A percentile compares a stretch with the other conserved stretches of the same genome.
Conservation (phyloP, 306 rosid species). For the Castanea mollissima region DNA sequence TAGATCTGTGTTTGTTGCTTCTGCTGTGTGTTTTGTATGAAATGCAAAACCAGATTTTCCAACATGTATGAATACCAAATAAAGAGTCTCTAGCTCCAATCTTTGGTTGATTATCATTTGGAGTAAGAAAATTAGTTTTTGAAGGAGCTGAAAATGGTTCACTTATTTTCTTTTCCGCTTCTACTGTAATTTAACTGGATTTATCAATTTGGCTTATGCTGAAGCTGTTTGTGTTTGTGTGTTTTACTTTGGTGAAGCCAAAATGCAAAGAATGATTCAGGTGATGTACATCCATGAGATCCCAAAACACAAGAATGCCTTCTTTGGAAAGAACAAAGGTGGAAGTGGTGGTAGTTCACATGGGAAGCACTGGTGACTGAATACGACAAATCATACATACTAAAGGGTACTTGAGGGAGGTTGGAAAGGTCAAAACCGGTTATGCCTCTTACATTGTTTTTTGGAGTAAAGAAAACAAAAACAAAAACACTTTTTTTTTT, state of each 20-base stretch:
- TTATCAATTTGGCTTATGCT: slow-evolving; percentile 15
- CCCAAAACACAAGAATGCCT: slow-evolving; percentile 88
- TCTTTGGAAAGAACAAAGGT: slow-evolving; percentile 82
- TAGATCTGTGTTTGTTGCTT: too few species aligned
- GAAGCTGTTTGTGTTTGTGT: slow-evolving; percentile 21
- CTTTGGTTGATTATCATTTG: slow-evolving; percentile 40
- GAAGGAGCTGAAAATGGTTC: slow-evolving; percentile 79
- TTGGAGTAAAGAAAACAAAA: background rate
- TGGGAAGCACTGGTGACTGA: slow-evolving; percentile 83
- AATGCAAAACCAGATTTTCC: too few species aligned
- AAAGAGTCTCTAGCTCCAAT: slow-evolving; percentile 44
- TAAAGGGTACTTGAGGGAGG: background rate
- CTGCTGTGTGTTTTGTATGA: too few species aligned
- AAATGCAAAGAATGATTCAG: slow-evolving; percentile 95
- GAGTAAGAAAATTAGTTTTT: slow-evolving; percentile 20
- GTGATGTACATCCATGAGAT: slow-evolving; percentile 97
- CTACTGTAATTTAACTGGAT: background rate
- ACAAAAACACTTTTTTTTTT: background rate
- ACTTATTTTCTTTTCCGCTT: slow-evolving; percentile 1
- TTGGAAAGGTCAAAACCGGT: slow-evolving; percentile 1
- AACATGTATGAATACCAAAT: slow-evolving; percentile 61
- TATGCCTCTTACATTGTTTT: background rate
- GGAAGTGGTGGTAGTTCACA: slow-evolving; percentile 58
- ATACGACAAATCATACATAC: background rate
- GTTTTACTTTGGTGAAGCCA: slow-evolving; percentile 58